Evolutionary conservation across 176 grass and related monocot species (phyloP).

Genomic region (Carex cristatella): DNA sequence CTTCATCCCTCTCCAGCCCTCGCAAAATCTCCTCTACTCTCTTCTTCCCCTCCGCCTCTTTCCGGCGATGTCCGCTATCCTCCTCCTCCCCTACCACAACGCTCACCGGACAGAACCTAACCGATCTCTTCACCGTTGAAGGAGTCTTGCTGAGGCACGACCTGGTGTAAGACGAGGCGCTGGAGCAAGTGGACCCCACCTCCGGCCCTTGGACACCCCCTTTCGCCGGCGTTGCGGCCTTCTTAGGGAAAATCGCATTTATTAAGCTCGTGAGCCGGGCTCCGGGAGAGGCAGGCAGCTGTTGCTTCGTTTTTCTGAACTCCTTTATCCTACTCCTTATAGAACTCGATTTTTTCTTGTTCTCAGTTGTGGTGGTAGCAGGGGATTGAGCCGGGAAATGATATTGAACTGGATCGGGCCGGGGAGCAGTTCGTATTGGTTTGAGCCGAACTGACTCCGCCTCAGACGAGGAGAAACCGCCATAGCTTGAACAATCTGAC

Average conservation of each 20-base stretch:
- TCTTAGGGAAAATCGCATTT: constrained; percentile 66
- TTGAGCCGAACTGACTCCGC: constrained; percentile 54
- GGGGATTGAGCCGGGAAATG: constrained; percentile 12
- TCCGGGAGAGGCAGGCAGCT: constrained; percentile 61
- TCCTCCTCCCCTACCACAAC: constrained; percentile 22
- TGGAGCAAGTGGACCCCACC: constrained; percentile 56
- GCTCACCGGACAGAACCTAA: constrained; percentile 65
- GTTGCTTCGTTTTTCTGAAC: constrained; percentile 46
- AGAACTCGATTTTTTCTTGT: constrained; percentile 63
- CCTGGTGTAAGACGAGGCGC: constrained; percentile 66
- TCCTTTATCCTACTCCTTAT: constrained; percentile 72
- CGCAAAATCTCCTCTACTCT: constrained; percentile 54
- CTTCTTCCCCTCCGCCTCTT: constrained; percentile 34
- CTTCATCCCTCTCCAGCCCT: constrained; percentile 60
- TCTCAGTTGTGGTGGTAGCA: constrained; percentile 14
- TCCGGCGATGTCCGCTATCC: constrained; percentile 15
- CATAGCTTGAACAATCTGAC: constrained; percentile 89
- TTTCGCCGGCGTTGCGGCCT: constrained; percentile 18
- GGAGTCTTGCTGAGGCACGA: constrained; percentile 96
- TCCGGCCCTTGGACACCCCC: not conserved
- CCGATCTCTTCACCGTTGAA: constrained; percentile 64
- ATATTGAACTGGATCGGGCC: constrained; percentile 38
- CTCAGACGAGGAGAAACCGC: constrained; percentile 91
- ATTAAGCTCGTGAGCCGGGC: constrained; percentile 72
- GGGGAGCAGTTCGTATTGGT: constrained; percentile 40